Evolutionary conservation across 1,284 basidiomycete genomes (phyloP).

Genomic region (Takashimella tepidaria): DNA sequence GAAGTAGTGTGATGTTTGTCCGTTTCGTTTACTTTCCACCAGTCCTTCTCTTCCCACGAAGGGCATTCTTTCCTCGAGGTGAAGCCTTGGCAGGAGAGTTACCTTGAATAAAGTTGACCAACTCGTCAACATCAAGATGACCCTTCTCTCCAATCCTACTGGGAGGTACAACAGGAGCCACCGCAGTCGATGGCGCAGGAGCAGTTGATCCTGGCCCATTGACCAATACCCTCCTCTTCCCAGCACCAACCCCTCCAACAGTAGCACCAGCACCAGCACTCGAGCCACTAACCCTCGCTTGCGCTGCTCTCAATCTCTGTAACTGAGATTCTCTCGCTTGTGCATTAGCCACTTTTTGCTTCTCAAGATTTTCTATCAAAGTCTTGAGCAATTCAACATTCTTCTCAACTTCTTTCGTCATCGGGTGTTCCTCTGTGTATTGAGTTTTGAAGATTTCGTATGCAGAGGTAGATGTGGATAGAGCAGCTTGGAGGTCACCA

Average conservation of each 20-base stretch:
- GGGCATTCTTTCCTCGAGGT: constrained; percentile 39
- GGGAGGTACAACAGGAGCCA: constrained; percentile 9
- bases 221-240: constrained; percentile 8
- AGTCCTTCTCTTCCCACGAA: constrained; percentile 47
- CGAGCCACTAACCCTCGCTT: constrained; percentile 20
- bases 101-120: constrained; percentile 50
- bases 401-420: constrained; percentile 48
- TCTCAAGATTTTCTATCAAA: constrained; percentile 44
- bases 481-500: constrained; percentile 45
- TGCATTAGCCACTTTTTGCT: constrained; percentile 39
- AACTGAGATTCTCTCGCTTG: constrained; percentile 36
- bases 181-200: constrained; percentile 7
- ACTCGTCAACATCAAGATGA: constrained; percentile 47
- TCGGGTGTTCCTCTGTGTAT: constrained; percentile 45
- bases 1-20: not conserved
- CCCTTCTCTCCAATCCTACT: constrained; percentile 37
- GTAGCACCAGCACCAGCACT: constrained; percentile 5
- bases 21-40: constrained; percentile 37
- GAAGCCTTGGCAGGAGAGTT: constrained; percentile 20
- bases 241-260: constrained; percentile 5
- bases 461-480: constrained; percentile 44
- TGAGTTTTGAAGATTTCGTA: constrained; percentile 46
- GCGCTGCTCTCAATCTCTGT: constrained; percentile 33
- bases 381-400: constrained; percentile 48
- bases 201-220: constrained; percentile 6